phyloP scores from a whole-genome alignment of 1,284 basidiomycete species.

The Sanguinoderma infundibulare region DNA sequence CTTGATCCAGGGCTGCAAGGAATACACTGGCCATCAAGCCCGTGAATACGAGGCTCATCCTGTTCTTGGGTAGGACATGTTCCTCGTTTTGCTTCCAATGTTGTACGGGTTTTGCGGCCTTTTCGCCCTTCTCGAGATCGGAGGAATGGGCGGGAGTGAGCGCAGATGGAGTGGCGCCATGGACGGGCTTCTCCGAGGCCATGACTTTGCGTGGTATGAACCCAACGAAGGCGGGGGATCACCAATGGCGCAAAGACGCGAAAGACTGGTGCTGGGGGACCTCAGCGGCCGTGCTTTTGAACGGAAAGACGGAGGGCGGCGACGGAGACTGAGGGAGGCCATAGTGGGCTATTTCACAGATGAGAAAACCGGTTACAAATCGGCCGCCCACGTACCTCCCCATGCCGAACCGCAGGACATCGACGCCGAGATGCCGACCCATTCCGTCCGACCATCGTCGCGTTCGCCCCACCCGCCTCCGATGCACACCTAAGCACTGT shows the following conservation, averaged over 20 bases:
- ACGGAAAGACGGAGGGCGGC: slow-evolving; percentile 3
- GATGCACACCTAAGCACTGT: too few species aligned
- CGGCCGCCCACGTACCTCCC: background rate
- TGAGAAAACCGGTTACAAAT: slow-evolving; percentile 14
- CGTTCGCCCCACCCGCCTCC: background rate
- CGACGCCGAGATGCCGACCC: slow-evolving; percentile 12
- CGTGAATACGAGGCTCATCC: slow-evolving; percentile 44
- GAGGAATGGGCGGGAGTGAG: slow-evolving; percentile 2
- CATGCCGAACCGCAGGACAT: slow-evolving; percentile 3
- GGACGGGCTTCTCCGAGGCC: slow-evolving; percentile 15
- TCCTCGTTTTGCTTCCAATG: slow-evolving; percentile 43
- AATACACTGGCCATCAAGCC: slow-evolving; percentile 49
- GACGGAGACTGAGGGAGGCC: slow-evolving; percentile 4
- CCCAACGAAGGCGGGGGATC: background rate
- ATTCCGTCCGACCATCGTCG: background rate
- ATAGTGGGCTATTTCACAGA: slow-evolving; percentile 3
- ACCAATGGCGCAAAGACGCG: slow-evolving; percentile 11
- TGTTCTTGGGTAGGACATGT: slow-evolving; percentile 46
- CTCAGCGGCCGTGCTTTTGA: background rate
- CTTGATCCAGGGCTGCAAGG: slow-evolving; percentile 47
- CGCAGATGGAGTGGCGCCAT: slow-evolving; percentile 3
- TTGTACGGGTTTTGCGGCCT: slow-evolving; percentile 29
- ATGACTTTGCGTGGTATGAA: slow-evolving; percentile 2
- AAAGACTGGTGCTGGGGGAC: slow-evolving; percentile 5
- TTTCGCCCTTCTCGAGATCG: slow-evolving; percentile 16